Evolutionary conservation across 148 eudicot species (phyloP).

Genomic region (Gaultheria prostrata): DNA sequence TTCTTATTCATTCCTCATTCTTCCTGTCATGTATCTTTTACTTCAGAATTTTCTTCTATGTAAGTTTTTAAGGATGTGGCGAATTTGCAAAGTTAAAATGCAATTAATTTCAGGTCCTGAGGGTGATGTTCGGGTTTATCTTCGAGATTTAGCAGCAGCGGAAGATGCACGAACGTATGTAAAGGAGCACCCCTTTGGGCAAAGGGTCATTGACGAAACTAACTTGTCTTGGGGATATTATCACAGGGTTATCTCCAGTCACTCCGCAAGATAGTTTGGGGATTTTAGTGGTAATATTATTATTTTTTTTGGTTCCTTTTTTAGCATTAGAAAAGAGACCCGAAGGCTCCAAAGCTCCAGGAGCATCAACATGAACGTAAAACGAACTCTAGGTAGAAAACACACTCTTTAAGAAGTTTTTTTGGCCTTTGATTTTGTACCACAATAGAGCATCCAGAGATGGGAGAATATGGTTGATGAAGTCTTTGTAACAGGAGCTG

Average conservation of each 20-base stretch:
- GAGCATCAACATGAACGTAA: background rate
- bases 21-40: background rate
- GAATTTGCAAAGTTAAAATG: background rate
- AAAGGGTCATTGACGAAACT: slow-evolving; percentile 63
- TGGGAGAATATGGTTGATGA: background rate
- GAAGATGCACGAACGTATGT: slow-evolving; percentile 63
- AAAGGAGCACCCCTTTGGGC: slow-evolving; percentile 80
- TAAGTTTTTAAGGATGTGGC: background rate
- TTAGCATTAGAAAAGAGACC: background rate
- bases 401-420: background rate
- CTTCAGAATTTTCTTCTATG: background rate
- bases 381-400: background rate
- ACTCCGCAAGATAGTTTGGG: background rate
- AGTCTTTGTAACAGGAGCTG: background rate
- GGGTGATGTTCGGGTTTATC: slow-evolving; percentile 73
- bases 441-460: background rate
- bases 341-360: background rate
- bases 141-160: slow-evolving; percentile 51
- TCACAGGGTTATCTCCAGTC: slow-evolving; percentile 45
- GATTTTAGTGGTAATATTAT: background rate
- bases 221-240: slow-evolving; percentile 70
- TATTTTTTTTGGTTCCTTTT: background rate
- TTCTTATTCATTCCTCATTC: background rate
- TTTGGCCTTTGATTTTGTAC: background rate
- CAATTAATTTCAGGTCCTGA: slow-evolving; percentile 52